Conservation (phyloP, 192 early-diverging fungal genomes). For the Podila epicladia region DNA sequence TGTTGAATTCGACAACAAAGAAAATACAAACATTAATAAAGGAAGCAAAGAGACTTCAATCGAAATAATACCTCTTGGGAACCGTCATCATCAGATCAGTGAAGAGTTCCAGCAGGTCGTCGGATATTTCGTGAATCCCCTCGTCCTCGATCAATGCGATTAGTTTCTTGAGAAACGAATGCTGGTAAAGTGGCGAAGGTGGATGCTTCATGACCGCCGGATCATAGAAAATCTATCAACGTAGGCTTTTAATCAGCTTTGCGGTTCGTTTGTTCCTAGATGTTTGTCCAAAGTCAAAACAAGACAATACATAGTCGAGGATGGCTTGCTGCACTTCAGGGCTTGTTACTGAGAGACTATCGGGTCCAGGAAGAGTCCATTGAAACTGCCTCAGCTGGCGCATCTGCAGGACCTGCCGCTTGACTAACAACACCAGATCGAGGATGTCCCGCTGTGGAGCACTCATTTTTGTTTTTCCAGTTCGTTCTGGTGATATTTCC, state of each 20-base stretch:
- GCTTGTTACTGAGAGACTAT: conserved; percentile 11
- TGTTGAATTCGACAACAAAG: not conserved
- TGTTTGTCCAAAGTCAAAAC: not conserved
- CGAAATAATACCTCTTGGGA: conserved; percentile 19
- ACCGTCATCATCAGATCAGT: conserved; percentile 35
- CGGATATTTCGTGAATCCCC: conserved; percentile 22
- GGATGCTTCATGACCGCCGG: conserved; percentile 30
- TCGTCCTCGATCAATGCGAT: conserved; percentile 38
- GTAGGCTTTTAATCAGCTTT: not conserved
- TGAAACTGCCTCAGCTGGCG: conserved; percentile 38
- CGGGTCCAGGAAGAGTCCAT: conserved; percentile 14
- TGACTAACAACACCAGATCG: conserved; percentile 29
- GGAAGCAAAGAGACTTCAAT: too few relatives aligned
- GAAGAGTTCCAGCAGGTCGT: conserved; percentile 33
- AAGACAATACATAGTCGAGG: conserved; percentile 12
- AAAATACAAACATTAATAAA: too few relatives aligned
- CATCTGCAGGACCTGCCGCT: conserved; percentile 41
- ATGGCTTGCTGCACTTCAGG: conserved; percentile 38
- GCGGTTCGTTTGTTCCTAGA: not conserved
- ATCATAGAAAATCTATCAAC: conserved; percentile 33
- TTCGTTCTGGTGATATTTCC: not conserved
- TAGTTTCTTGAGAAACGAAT: conserved; percentile 36
- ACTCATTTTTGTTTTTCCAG: not conserved
- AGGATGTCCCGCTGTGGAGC: conserved; percentile 4
- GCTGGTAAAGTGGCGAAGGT: conserved; percentile 32